A percentile compares a stretch with the other conserved stretches of the same genome.
Conservation (phyloP, 2,329 filamentous ascomycete genomes). For the Ceratocystis lukuohia region DNA sequence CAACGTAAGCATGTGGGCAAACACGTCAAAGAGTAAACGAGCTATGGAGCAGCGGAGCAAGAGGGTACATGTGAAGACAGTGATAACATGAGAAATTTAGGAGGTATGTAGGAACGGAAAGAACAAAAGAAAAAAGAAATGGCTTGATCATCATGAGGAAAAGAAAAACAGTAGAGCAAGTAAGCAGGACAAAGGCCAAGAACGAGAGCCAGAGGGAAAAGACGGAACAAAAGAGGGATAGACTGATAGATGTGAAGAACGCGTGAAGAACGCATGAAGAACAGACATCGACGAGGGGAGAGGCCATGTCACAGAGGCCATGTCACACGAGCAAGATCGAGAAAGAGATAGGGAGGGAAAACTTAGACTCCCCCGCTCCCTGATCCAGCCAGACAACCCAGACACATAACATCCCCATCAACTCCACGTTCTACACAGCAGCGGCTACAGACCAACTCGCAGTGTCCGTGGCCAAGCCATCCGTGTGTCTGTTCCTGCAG, state of each 20-base stretch:
- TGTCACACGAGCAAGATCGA: not conserved
- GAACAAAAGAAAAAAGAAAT: not conserved
- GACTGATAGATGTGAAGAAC: not conserved
- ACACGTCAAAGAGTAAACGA: too few species aligned
- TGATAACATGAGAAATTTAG: not conserved
- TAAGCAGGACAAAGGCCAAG: not conserved
- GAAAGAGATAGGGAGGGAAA: not conserved
- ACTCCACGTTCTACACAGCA: conserved; percentile 54
- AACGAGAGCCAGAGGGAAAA: not conserved
- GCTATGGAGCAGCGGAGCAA: not conserved
- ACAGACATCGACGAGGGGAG: not conserved
- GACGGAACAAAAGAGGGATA: not conserved
- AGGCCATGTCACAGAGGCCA: not conserved
- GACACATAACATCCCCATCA: conserved; percentile 53
- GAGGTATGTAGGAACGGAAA: not conserved
- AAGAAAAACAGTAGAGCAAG: not conserved
- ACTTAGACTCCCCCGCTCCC: not conserved
- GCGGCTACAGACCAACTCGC: conserved; percentile 47
- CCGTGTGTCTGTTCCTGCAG: conserved; percentile 22
- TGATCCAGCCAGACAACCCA: conserved; percentile 41
- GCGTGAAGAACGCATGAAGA: not conserved
- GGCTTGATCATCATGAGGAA: not conserved
- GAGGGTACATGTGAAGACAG: not conserved
- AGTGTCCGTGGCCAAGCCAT: conserved; percentile 35
- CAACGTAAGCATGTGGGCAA: too few species aligned